Evolutionary conservation across 768 basidiomycete genomes (phyloP).

Genomic region (Neoboletus brunneissimus): DNA sequence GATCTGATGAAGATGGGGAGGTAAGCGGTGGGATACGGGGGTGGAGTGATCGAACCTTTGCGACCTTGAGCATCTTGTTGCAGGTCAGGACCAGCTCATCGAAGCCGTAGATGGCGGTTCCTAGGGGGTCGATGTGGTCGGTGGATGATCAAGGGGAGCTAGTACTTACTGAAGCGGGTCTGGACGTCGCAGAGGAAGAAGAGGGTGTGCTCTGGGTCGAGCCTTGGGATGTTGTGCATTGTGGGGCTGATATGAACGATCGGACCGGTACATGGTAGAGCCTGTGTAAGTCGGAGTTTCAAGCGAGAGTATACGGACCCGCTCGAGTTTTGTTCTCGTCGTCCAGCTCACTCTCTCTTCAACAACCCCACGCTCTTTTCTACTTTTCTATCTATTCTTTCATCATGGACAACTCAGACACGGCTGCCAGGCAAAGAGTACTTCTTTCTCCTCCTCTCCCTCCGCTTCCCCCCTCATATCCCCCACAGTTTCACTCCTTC

Average conservation of each 20-base stretch:
- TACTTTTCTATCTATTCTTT: not conserved
- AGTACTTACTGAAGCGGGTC: conserved; percentile 59
- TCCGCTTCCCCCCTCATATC: not conserved
- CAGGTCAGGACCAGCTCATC: conserved; percentile 66
- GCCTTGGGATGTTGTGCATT: not conserved
- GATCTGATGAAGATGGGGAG: conserved; percentile 38
- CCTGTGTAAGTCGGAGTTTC: not conserved
- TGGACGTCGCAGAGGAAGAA: conserved; percentile 89
- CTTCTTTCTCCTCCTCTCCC: not conserved
- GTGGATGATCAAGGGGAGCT: not conserved
- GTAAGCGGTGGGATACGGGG: not conserved
- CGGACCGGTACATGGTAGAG: not conserved
- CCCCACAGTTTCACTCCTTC: conserved; percentile 66
- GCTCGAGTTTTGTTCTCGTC: not conserved
- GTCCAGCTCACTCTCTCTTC: conserved; percentile 23
- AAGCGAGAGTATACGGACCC: not conserved
- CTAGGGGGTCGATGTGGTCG: conserved; percentile 30
- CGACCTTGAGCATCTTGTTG: conserved; percentile 74
- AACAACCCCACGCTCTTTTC: conserved; percentile 27
- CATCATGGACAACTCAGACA: conserved; percentile 42
- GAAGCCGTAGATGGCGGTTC: conserved; percentile 61
- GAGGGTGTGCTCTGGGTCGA: conserved; percentile 42
- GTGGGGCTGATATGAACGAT: not conserved
- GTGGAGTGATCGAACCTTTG: conserved; percentile 49
- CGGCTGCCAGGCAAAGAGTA: conserved; percentile 45